Conservation (phyloP, 441 rosid genomes). For the Hura crepitans region DNA sequence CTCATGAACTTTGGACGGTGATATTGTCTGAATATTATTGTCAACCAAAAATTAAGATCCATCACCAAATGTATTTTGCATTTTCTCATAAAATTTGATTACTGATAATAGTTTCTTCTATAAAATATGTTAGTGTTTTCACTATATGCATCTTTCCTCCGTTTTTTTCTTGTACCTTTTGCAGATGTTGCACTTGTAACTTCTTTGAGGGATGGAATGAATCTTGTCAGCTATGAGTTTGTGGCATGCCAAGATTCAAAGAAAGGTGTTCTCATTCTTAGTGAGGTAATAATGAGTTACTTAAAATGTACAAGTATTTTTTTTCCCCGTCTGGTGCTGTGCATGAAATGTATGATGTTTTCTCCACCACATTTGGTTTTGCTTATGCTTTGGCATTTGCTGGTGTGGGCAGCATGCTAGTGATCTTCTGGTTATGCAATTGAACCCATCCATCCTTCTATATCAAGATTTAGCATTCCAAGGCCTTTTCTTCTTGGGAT, state of each 20-base stretch:
- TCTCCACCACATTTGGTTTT: background rate
- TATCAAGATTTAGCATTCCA: background rate
- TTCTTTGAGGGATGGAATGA: conserved; percentile 98
- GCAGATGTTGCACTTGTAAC: conserved; percentile 97
- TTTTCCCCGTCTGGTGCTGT: conserved; percentile 1
- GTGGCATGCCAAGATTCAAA: conserved; percentile 97
- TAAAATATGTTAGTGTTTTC: background rate
- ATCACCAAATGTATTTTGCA: no score
- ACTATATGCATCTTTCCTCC: background rate
- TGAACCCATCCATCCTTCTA: background rate
- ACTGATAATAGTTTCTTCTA: background rate
- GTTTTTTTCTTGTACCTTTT: conserved; percentile 15
- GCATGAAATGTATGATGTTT: background rate
- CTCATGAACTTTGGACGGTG: background rate
- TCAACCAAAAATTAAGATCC: background rate
- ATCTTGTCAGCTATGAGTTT: conserved; percentile 97
- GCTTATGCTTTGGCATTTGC: background rate
- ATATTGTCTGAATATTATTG: background rate
- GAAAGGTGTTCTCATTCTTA: conserved; percentile 98
- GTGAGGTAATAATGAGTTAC: conserved; percentile 61
- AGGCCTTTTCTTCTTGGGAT: conserved; percentile 1
- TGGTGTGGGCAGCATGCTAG: background rate
- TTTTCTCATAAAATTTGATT: conserved; percentile 3
- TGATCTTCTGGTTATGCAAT: background rate
- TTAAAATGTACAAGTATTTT: conserved; percentile 8